These are phyloP conservation scores for Mychonastes homosphaera DNA, from an alignment of 139 green algal genomes.

Conservation along the genomic window DNA sequence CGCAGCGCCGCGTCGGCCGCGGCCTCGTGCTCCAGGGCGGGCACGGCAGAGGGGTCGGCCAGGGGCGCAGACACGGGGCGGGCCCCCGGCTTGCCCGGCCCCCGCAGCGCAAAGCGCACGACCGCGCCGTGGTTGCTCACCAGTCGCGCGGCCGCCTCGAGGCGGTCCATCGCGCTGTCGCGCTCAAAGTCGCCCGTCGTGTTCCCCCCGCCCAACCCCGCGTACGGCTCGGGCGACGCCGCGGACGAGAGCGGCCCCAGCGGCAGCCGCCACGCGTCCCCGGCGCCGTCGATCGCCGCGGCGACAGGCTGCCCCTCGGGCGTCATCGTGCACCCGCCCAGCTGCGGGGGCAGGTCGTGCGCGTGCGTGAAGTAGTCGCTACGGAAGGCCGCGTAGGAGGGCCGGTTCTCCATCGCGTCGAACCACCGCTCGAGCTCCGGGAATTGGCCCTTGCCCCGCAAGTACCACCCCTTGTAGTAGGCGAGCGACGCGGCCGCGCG, in stretches of 20 bases:
- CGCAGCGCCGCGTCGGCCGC: conserved; percentile 53
- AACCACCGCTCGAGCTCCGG: conserved; percentile 67
- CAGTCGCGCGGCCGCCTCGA: conserved; percentile 51
- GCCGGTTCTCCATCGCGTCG: conserved; percentile 79
- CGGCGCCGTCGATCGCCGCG: conserved; percentile 67
- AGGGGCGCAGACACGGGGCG: conserved; percentile 64
- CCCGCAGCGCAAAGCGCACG: conserved; percentile 67
- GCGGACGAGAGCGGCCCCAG: conserved; percentile 47
- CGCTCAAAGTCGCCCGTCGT: no score
- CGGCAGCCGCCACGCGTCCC: conserved; percentile 64
- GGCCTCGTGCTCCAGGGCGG: conserved; percentile 29
- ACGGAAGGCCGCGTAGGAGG: conserved; percentile 65
- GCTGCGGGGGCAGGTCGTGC: conserved; percentile 4
- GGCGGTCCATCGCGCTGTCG: conserved; percentile 32
- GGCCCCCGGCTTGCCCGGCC: conserved; percentile 43
- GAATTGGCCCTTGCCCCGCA: conserved; percentile 40
- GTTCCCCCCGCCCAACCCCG: conserved; percentile 2
- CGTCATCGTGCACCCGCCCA: conserved; percentile 36
- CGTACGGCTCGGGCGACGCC: conserved; percentile 50
- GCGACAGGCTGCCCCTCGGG: conserved; percentile 35
- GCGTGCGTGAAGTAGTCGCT: conserved; percentile 86
- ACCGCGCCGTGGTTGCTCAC: conserved; percentile 66
- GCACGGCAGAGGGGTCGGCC: conserved; percentile 58
- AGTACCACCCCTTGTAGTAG: conserved; percentile 88
- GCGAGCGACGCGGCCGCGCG: conserved; percentile 59